Conservation (phyloP, 306 rosid species). For the Cicer cuneatum region DNA sequence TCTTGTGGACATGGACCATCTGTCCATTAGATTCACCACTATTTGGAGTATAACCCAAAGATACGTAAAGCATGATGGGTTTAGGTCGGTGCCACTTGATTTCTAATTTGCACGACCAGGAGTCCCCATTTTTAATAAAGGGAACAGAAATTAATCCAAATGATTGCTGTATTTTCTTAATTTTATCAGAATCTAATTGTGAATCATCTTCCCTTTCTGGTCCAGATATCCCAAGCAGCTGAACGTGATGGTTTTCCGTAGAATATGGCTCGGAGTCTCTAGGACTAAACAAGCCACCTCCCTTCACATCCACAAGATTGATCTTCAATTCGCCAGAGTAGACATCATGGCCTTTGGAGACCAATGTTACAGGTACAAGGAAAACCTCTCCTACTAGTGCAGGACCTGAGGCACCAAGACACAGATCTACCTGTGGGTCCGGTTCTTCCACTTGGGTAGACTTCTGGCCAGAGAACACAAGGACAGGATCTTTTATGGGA, state of each 20-base stretch:
- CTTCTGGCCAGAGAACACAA: conserved; percentile 85
- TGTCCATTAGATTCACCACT: conserved; percentile 59
- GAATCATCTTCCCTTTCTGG: conserved; percentile 71
- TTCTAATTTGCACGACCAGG: conserved; percentile 93
- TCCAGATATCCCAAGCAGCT: conserved; percentile 88
- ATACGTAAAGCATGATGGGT: conserved; percentile 88
- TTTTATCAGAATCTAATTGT: conserved; percentile 60
- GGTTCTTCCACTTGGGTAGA: conserved; percentile 89
- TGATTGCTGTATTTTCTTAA: conserved; percentile 78
- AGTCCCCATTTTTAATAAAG: conserved; percentile 69
- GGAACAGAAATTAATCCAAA: conserved; percentile 94
- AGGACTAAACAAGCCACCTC: conserved; percentile 94
- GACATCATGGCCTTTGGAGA: conserved; percentile 79
- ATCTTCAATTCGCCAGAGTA: conserved; percentile 90
- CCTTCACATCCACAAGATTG: conserved; percentile 91
- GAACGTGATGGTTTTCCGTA: conserved; percentile 76
- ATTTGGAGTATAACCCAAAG: conserved; percentile 74
- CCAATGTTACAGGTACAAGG: conserved; percentile 75
- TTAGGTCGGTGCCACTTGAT: conserved; percentile 95
- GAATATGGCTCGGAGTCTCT: conserved; percentile 70
- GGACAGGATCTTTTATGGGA: conserved; percentile 86
- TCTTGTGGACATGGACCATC: conserved; percentile 80
- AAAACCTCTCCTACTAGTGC: conserved; percentile 90
- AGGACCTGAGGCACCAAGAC: conserved; percentile 78
- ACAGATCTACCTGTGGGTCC: conserved; percentile 80